Evolutionary conservation across 331 rosid species (phyloP).

Genomic region (Saraca asoca): DNA sequence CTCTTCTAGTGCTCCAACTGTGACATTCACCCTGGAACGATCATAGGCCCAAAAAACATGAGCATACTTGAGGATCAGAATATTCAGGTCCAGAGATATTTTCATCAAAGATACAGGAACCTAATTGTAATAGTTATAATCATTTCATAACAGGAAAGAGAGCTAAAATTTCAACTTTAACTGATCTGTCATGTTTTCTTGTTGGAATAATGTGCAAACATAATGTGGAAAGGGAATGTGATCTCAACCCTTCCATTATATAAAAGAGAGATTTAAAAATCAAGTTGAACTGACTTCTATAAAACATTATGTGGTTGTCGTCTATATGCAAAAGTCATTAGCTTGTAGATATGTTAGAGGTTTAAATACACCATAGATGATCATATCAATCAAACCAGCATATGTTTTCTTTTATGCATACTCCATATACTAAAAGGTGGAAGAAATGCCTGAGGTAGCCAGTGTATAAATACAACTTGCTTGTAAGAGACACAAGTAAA

Average conservation of each 20-base stretch:
- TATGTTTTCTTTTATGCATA: background rate
- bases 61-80: slow-evolving; percentile 24
- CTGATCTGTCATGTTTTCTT: background rate
- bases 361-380: slow-evolving; percentile 10
- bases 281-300: background rate
- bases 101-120: slow-evolving; percentile 23
- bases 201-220: slow-evolving; percentile 8
- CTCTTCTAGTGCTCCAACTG: slow-evolving; percentile 63
- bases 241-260: slow-evolving; percentile 15
- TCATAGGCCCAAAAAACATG: slow-evolving; percentile 27
- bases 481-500: slow-evolving; percentile 3
- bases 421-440: background rate
- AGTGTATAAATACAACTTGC: slow-evolving; percentile 1
- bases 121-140: background rate
- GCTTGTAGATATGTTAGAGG: slow-evolving; percentile 10
- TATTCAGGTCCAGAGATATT: slow-evolving; percentile 25
- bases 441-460: background rate
- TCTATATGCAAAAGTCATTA: slow-evolving; percentile 13
- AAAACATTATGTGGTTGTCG: background rate
- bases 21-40: slow-evolving; percentile 59
- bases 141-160: background rate
- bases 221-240: background rate
- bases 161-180: background rate
- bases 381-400: slow-evolving; percentile 13
- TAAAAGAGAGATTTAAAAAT: background rate